Evolutionary conservation across 2,329 filamentous ascomycete genomes (phyloP).

Genomic region (Hortaea werneckii): DNA sequence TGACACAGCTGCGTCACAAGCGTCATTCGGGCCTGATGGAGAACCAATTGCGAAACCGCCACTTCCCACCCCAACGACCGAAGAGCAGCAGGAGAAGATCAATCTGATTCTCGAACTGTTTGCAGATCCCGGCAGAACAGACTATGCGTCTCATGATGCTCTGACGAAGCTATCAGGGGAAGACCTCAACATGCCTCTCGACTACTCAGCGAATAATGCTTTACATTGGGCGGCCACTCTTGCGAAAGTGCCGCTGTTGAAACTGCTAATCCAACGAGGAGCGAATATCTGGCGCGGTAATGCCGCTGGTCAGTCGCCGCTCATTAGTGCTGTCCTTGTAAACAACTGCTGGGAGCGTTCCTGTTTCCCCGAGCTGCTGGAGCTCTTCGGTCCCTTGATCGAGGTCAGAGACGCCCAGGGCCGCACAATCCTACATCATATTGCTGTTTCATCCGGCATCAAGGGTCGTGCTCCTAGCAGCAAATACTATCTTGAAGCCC

Average conservation of each 20-base stretch:
- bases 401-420: slow-evolving; percentile 84
- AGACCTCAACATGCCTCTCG: slow-evolving; percentile 87
- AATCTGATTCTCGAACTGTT: slow-evolving; percentile 70
- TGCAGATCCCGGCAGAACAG: slow-evolving; percentile 49
- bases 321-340: slow-evolving; percentile 86
- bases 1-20: slow-evolving; percentile 29
- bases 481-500: slow-evolving; percentile 88
- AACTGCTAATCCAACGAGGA: slow-evolving; percentile 70
- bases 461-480: slow-evolving; percentile 86
- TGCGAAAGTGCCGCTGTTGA: slow-evolving; percentile 71
- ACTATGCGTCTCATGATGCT: slow-evolving; percentile 65
- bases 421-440: slow-evolving; percentile 88
- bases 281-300: slow-evolving; percentile 85
- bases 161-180: slow-evolving; percentile 64
- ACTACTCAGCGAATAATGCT: slow-evolving; percentile 78
- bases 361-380: slow-evolving; percentile 82
- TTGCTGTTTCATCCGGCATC: slow-evolving; percentile 89
- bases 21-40: slow-evolving; percentile 37
- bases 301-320: slow-evolving; percentile 75
- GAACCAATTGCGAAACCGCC: slow-evolving; percentile 54
- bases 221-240: slow-evolving; percentile 95
- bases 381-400: slow-evolving; percentile 80
- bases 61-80: slow-evolving; percentile 46
- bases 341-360: slow-evolving; percentile 89
- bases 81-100: slow-evolving; percentile 69